These are phyloP conservation scores for Fragaria iinumae DNA, from an alignment of 306 rosid species.

Conservation along the genomic window DNA sequence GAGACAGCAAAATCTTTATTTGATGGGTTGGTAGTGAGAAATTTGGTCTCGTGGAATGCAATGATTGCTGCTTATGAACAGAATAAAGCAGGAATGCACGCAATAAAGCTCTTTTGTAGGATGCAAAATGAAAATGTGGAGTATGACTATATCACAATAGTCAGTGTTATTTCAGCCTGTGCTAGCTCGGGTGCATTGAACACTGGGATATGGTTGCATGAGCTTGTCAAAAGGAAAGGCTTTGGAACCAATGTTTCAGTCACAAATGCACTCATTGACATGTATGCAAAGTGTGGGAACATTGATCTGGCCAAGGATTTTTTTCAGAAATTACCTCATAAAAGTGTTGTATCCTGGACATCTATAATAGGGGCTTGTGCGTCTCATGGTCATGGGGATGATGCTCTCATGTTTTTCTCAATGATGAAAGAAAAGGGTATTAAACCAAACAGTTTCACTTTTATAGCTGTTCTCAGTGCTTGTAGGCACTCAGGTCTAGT, in stretches of 20 bases:
- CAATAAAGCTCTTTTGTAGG: slow-evolving; percentile 1
- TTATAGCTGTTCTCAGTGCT: slow-evolving; percentile 64
- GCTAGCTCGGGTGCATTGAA: slow-evolving; percentile 14
- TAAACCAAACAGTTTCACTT: slow-evolving; percentile 58
- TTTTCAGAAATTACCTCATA: slow-evolving; percentile 11
- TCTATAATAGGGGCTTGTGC: slow-evolving; percentile 40
- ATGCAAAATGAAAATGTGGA: slow-evolving; percentile 9
- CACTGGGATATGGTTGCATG: slow-evolving; percentile 19
- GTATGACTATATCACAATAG: slow-evolving; percentile 20
- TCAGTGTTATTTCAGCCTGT: slow-evolving; percentile 13
- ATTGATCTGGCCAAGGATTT: slow-evolving; percentile 20
- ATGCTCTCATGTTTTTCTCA: slow-evolving; percentile 56
- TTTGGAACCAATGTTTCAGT: slow-evolving; percentile 15
- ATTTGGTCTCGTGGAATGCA: slow-evolving; percentile 12
- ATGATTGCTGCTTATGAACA: slow-evolving; percentile 12
- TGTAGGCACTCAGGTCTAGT: slow-evolving; percentile 59
- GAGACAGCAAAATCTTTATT: slow-evolving; percentile 12
- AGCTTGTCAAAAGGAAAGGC: neutral
- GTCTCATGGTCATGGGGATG: slow-evolving; percentile 51
- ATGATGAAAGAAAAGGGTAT: slow-evolving; percentile 46
- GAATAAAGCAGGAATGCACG: slow-evolving; percentile 1
- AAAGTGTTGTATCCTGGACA: slow-evolving; percentile 24
- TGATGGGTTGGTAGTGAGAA: neutral
- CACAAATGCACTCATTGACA: slow-evolving; percentile 24
- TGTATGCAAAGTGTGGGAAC: slow-evolving; percentile 36